These are phyloP conservation scores for Auriculariales sp. DNA, from an alignment of 768 basidiomycete species.

Conservation along the genomic window DNA sequence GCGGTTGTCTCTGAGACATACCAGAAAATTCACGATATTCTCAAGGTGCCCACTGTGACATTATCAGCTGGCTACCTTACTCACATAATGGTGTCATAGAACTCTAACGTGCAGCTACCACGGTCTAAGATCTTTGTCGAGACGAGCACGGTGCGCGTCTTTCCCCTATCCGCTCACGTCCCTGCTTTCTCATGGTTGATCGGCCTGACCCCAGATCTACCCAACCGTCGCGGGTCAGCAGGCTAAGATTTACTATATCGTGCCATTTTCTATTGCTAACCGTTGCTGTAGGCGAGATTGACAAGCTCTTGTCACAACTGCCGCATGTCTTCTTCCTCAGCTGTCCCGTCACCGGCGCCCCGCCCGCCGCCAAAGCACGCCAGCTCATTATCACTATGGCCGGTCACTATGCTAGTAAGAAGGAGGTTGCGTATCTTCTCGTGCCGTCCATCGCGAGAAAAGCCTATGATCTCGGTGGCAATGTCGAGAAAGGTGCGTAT, in stretches of 20 bases:
- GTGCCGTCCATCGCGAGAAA: conserved; percentile 70
- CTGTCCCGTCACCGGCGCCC: conserved; percentile 50
- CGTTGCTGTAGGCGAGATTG: conserved; percentile 43
- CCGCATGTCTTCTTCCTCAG: conserved; percentile 52
- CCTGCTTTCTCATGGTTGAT: not conserved
- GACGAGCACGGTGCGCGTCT: conserved; percentile 63
- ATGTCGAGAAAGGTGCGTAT: conserved; percentile 60
- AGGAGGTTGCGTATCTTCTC: conserved; percentile 60
- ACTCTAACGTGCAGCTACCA: conserved; percentile 21
- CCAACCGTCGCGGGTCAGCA: conserved; percentile 34
- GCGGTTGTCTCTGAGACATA: conserved; percentile 52
- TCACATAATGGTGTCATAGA: conserved; percentile 10
- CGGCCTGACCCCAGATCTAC: conserved; percentile 27
- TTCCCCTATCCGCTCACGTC: conserved; percentile 7
- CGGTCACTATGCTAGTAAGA: conserved; percentile 72
- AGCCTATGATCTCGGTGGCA: conserved; percentile 67
- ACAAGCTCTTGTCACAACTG: conserved; percentile 43
- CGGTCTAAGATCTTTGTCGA: conserved; percentile 70
- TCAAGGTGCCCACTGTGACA: conserved; percentile 29
- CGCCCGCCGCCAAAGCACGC: conserved; percentile 46
- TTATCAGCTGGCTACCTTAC: conserved; percentile 4
- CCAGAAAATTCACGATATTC: conserved; percentile 38
- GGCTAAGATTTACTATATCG: not conserved
- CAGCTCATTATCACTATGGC: conserved; percentile 63
- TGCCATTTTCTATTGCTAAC: not conserved